A percentile compares a stretch with the other conserved stretches of the same genome.
These are phyloP conservation scores for Camellia japonica DNA, from an alignment of 148 eudicot genomes.

Conservation along the genomic window DNA sequence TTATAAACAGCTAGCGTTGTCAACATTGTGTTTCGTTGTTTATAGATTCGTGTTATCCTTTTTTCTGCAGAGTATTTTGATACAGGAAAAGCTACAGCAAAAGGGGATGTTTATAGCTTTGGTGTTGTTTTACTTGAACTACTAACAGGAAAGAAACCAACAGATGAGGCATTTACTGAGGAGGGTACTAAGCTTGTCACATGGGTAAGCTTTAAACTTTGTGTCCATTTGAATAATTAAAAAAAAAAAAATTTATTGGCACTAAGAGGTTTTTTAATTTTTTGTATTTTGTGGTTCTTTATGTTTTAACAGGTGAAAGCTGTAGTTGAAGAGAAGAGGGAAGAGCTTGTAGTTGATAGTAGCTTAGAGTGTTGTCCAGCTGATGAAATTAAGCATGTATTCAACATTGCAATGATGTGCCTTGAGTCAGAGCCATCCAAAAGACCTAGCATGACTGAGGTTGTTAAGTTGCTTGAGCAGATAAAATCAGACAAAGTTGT, in stretches of 20 bases:
- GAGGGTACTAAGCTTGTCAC: conserved; percentile 92
- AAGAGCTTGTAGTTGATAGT: conserved; percentile 67
- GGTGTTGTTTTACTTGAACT: conserved; percentile 90
- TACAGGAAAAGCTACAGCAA: conserved; percentile 88
- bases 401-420: conserved; percentile 69
- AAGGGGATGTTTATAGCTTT: conserved; percentile 94
- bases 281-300: neutral
- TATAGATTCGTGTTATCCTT: neutral
- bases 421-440: conserved; percentile 64
- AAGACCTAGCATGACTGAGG: conserved; percentile 78
- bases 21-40: neutral
- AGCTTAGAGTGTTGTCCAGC: conserved; percentile 46
- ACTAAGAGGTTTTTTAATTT: neutral
- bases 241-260: neutral
- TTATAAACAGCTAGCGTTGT: neutral
- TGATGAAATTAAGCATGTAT: conserved; percentile 56
- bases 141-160: conserved; percentile 85
- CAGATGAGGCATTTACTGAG: conserved; percentile 76
- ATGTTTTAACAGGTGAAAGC: conserved; percentile 65
- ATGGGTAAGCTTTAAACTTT: conserved; percentile 50
- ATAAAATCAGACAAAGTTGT: conserved; percentile 28
- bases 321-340: conserved; percentile 64
- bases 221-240: too few relatives aligned
- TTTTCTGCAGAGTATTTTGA: conserved; percentile 79
- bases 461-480: conserved; percentile 68